Percentiles rank a stretch among this genome's conserved stretches.
phyloP scores from a whole-genome alignment of 306 rosid genomes.

The Prunus mume region DNA sequence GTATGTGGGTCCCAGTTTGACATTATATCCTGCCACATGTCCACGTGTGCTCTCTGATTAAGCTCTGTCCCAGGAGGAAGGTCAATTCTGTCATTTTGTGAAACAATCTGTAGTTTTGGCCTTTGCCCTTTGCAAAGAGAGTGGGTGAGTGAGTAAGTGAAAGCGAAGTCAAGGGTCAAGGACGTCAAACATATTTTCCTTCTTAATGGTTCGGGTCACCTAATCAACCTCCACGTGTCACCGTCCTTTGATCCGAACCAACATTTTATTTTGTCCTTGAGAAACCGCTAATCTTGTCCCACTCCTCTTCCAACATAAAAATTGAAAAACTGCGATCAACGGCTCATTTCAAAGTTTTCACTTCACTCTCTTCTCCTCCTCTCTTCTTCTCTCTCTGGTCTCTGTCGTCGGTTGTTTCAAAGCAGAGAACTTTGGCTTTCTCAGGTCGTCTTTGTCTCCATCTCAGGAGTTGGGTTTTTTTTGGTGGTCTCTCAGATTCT shows the following conservation, averaged over 20 bases:
- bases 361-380: background rate
- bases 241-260: conserved; percentile 22
- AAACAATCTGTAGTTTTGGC: background rate
- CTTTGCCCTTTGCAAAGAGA: background rate
- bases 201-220: background rate
- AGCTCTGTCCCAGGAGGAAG: background rate
- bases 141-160: background rate
- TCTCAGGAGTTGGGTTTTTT: background rate
- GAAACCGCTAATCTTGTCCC: conserved; percentile 32
- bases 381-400: conserved; percentile 11
- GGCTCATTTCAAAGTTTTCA: conserved; percentile 18
- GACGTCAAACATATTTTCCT: conserved; percentile 20
- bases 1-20: background rate
- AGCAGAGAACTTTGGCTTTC: conserved; percentile 23
- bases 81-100: background rate
- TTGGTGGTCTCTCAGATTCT: background rate
- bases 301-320: background rate
- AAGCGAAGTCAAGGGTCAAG: conserved; percentile 7
- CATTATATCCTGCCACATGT: background rate
- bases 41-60: background rate
- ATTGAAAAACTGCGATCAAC: conserved; percentile 37
- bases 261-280: conserved; percentile 8
- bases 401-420: conserved; percentile 51
- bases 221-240: conserved; percentile 42
- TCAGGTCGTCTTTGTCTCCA: background rate